Conservation (phyloP, 2,329 filamentous ascomycete genomes). For the Chaetomium olivaceum region DNA sequence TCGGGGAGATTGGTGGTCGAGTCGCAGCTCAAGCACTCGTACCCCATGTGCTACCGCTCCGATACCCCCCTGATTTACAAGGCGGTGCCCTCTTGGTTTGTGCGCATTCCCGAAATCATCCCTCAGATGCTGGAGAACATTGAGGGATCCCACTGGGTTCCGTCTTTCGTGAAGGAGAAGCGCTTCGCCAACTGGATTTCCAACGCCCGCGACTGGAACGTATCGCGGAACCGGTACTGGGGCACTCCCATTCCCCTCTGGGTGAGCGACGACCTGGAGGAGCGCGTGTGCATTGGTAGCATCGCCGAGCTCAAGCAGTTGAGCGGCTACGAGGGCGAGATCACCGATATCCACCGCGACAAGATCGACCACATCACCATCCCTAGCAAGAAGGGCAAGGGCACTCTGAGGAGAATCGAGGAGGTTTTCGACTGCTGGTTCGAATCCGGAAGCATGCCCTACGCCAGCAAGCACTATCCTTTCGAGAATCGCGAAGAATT, state of each 20-base stretch:
- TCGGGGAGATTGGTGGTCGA: constrained; percentile 78
- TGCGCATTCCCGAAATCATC: constrained; percentile 80
- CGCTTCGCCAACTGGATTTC: constrained; percentile 90
- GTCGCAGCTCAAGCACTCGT: constrained; percentile 85
- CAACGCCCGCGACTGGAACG: constrained; percentile 92
- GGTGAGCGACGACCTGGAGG: constrained; percentile 86
- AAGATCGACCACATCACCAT: constrained; percentile 95
- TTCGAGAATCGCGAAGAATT: constrained; percentile 86
- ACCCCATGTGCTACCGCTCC: constrained; percentile 92
- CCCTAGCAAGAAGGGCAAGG: constrained; percentile 84
- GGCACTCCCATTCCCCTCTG: constrained; percentile 90
- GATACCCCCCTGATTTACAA: constrained; percentile 92
- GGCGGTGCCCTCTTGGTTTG: constrained; percentile 92
- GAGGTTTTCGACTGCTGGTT: constrained; percentile 97
- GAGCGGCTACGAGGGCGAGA: constrained; percentile 80
- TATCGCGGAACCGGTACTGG: constrained; percentile 93
- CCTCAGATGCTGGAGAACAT: constrained; percentile 90
- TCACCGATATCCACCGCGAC: constrained; percentile 86
- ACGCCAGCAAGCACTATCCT: constrained; percentile 86
- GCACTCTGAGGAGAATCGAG: constrained; percentile 73
- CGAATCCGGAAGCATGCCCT: constrained; percentile 94
- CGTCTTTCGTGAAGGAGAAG: constrained; percentile 84
- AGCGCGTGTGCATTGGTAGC: constrained; percentile 83
- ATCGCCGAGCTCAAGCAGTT: constrained; percentile 80
- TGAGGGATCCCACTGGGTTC: constrained; percentile 88